Evolutionary conservation across 768 basidiomycete genomes (phyloP), one percentile per base, ranked within the genome.

Genomic region (Boletellus emodensis): DNA sequence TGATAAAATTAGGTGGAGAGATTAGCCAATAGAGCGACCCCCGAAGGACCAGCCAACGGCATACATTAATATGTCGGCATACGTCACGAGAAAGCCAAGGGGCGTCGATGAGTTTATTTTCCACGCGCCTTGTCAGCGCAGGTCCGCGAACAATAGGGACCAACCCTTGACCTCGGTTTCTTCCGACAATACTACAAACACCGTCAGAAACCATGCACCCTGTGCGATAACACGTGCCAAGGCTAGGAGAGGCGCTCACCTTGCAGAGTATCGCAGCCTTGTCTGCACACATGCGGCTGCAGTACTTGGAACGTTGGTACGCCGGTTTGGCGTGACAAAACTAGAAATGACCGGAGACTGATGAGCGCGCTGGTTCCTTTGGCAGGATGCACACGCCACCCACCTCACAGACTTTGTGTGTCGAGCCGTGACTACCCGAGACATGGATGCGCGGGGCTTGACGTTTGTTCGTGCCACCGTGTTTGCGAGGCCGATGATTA

Each of bases 241-340:
- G 15, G 20, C 1, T 1, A 9, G 40, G 11, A 44, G 17, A 5
- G 30, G 5, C 1, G 32, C 55, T 22, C 18, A 59, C 65, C 24
- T 69, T 64, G 49, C 67, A 69, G 42, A 46, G 54, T 34, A 38
- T 44, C 12, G 57, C 59, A 17, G 81, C 81, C 35, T 67, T 56
- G 8, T 73, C 66, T 15, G 80, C 82, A 61, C 83, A 85, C 41
- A 72, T 75, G 67, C 80, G 82, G 53, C 83, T 78, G 56, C 84
- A 85, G 54, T 75, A 85, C 22, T 77, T 75, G 56, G 78, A 78
- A 46, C 73, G 74, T 53, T 72, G 75, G 54, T 74, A 74, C 55
- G 81, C 79, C 0, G 81, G 80, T 54, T 78, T 82, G 60, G 75
- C 73, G 55, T 76, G 76, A 59, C 84, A 85, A 48, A 60, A 60